These are phyloP conservation scores for Flaveria brownii DNA, from an alignment of 129 eudicot genomes.

Conservation along the genomic window DNA sequence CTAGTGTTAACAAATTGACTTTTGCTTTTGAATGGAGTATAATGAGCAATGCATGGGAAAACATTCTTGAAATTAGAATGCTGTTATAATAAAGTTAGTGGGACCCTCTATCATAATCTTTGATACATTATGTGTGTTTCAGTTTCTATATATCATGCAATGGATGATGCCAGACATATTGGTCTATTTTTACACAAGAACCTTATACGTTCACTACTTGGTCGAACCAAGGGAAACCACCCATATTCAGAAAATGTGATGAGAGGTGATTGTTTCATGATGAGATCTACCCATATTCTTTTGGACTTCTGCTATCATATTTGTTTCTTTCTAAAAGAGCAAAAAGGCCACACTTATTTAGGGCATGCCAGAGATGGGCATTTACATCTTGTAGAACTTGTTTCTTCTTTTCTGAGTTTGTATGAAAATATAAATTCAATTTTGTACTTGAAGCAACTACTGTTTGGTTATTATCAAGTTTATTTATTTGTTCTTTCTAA, in stretches of 20 bases:
- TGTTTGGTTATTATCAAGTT: neutral
- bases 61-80: neutral
- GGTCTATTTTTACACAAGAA: neutral
- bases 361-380: neutral
- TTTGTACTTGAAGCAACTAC: neutral
- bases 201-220: neutral
- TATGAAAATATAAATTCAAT: no score
- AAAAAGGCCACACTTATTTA: neutral
- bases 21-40: neutral
- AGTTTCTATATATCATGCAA: neutral
- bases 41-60: neutral
- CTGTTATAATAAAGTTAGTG: slow-evolving; percentile 1
- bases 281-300: neutral
- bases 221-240: neutral
- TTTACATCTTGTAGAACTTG: neutral
- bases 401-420: no score
- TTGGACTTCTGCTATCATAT: neutral
- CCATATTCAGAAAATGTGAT: neutral
- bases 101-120: neutral
- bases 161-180: neutral
- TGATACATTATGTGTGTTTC: neutral
- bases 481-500: neutral
- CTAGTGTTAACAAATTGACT: neutral
- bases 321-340: neutral
- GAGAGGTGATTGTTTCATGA: neutral